Base-by-base conservation (phyloP, 805 yeast species). In the Metahyphopichia silvanorum region DNA sequence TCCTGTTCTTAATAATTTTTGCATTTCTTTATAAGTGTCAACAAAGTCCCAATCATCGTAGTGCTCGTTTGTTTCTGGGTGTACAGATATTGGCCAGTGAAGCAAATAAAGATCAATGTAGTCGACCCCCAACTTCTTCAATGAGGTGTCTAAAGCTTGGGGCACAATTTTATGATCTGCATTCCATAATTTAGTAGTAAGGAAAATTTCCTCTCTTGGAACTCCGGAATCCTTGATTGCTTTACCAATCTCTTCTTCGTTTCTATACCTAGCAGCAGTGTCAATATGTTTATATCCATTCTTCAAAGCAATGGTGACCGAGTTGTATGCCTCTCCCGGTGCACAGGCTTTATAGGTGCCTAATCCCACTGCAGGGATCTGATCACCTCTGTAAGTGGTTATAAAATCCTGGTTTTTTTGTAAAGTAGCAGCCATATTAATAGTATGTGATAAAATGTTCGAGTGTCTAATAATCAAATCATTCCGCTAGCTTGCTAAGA, bases 281-380 rank as follows among this genome's bases (percentile, higher is more conserved):
- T 84, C 91, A 39, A 84, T 77, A 56, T 83, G 89, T 39, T 76
- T 67, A 63, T 82, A 82, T 19, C 91, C 91, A 30, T 68, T 66
- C 42, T 79, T 58, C 38, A 81, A 52, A 6, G 94, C 94, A 21
- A 67, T 49, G 29, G 62, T 54, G 28, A 80, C 86, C 22, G 91
- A 74, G 17, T 66, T 59, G 47, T 66, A 63, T 22, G 77, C 86
- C 11, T 70, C 77, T 5, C 41, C 47, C 21, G 71, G 70, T 12
- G 66, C 71, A 15, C 74, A 53, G 21, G 82, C 75, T 52, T 62
- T 62, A 82, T 86, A 84, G 20, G 93, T 82, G 28, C 94, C 93
- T 31, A 83, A 71, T 3, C 86, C 89, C 26, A 85, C 63, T 8
- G 67, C 71, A 25, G 91, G 91, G 39, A 85, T 79, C 28, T 52